Evolutionary conservation across 805 yeast genomes (phyloP).

Genomic region (Wickerhamomyces ciferrii): DNA sequence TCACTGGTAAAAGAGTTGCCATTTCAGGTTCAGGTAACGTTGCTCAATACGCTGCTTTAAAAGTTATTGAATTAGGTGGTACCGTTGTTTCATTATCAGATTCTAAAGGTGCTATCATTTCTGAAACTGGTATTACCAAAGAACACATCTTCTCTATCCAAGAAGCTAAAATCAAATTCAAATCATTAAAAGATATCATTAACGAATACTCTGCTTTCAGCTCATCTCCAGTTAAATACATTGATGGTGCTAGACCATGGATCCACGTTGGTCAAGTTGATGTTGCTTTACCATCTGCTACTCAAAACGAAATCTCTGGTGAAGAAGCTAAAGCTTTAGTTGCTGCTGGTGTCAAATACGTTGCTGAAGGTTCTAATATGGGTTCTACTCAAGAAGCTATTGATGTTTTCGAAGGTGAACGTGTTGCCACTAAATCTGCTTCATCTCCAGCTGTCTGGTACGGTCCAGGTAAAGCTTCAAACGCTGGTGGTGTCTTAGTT

Average conservation of each 20-base stretch:
- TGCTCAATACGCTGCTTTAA: conserved; percentile 98
- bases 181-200: conserved; percentile 65
- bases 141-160: conserved; percentile 74
- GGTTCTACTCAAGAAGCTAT: conserved; percentile 98
- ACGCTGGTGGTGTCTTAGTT: conserved; percentile 99
- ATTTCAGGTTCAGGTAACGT: conserved; percentile 98
- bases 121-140: conserved; percentile 75
- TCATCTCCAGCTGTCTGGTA: conserved; percentile 75
- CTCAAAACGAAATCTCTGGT: conserved; percentile 96
- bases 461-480: conserved; percentile 99
- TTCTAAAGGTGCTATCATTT: conserved; percentile 85
- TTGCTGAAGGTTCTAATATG: conserved; percentile 99
- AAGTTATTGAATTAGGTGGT: conserved; percentile 96
- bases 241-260: conserved; percentile 97
- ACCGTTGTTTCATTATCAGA: conserved; percentile 91
- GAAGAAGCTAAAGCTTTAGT: conserved; percentile 94
- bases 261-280: conserved; percentile 84
- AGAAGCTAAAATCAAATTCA: conserved; percentile 76
- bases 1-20: conserved; percentile 91
- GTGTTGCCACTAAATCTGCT: conserved; percentile 38
- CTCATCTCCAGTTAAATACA: conserved; percentile 62
- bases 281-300: conserved; percentile 96
- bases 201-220: conserved; percentile 54
- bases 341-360: conserved; percentile 84
- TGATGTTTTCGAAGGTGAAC: conserved; percentile 84